Evolutionary conservation across 1,284 basidiomycete species (phyloP).

Genomic region (Lentinula novae-zelandiae): DNA sequence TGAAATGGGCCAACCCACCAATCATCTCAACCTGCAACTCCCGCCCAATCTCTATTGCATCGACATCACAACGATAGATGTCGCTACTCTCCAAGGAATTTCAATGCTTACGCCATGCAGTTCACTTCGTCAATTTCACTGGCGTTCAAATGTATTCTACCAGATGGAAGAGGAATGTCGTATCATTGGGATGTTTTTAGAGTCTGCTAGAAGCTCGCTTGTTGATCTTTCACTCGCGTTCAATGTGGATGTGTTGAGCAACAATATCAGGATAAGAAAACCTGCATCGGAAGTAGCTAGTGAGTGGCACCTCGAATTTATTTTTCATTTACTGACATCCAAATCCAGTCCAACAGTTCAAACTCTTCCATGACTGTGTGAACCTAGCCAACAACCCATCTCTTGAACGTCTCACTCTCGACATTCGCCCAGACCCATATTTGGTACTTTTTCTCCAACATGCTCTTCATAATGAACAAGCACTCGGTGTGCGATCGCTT

Average conservation of each 20-base stretch:
- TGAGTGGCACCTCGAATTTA: neutral
- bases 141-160: slow-evolving; percentile 3
- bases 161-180: neutral
- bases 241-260: neutral
- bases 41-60: neutral
- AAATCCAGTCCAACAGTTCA: neutral
- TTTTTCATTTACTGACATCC: neutral
- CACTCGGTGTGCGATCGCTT: neutral
- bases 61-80: neutral
- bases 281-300: neutral
- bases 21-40: neutral
- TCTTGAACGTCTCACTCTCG: neutral
- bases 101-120: neutral
- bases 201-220: slow-evolving; percentile 2
- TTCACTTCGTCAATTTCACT: slow-evolving; percentile 2
- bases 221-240: slow-evolving; percentile 1
- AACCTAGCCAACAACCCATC: slow-evolving; percentile 1
- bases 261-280: neutral
- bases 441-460: slow-evolving; percentile 6
- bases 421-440: neutral
- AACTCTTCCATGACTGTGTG: neutral
- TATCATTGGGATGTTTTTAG: neutral
- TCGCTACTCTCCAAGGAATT: neutral
- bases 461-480: neutral
- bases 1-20: neutral